Evolutionary conservation across 2,329 filamentous ascomycete species (phyloP).

Genomic region (Alternaria longipes): DNA sequence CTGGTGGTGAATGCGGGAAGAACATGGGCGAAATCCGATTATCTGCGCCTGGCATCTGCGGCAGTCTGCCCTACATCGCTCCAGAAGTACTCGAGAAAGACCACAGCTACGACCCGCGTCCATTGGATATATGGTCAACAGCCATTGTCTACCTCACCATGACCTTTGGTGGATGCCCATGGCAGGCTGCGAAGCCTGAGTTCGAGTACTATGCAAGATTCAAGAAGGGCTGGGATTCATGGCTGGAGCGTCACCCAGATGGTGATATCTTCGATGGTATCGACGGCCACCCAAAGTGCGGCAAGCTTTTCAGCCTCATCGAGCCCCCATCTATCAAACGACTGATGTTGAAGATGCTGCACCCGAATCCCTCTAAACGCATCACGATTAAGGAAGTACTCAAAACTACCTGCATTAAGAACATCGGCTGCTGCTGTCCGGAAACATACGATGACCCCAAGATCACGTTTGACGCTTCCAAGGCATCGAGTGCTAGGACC

Average conservation of each 20-base stretch:
- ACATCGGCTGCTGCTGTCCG: constrained; percentile 79
- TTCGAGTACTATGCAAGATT: constrained; percentile 70
- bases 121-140: constrained; percentile 85
- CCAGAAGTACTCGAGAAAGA: constrained; percentile 81
- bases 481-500: constrained; percentile 45
- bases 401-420: constrained; percentile 75
- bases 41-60: constrained; percentile 82
- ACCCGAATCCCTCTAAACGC: constrained; percentile 77
- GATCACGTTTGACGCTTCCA: constrained; percentile 67
- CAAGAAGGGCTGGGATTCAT: constrained; percentile 73
- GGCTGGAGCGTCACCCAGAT: constrained; percentile 66
- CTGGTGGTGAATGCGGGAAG: constrained; percentile 76
- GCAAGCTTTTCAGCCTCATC: constrained; percentile 72
- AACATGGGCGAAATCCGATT: constrained; percentile 76
- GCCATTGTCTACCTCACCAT: constrained; percentile 85
- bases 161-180: constrained; percentile 75
- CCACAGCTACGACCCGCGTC: constrained; percentile 74
- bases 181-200: constrained; percentile 71
- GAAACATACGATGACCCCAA: constrained; percentile 73
- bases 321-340: constrained; percentile 72
- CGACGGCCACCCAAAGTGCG: constrained; percentile 70
- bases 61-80: constrained; percentile 85
- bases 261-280: constrained; percentile 62
- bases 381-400: constrained; percentile 74
- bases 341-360: constrained; percentile 81